Evolutionary conservation across 2,329 filamentous ascomycete species (phyloP), one percentile per base, ranked within the genome.

Genomic region (Fusarium pseudoanthophilum): DNA sequence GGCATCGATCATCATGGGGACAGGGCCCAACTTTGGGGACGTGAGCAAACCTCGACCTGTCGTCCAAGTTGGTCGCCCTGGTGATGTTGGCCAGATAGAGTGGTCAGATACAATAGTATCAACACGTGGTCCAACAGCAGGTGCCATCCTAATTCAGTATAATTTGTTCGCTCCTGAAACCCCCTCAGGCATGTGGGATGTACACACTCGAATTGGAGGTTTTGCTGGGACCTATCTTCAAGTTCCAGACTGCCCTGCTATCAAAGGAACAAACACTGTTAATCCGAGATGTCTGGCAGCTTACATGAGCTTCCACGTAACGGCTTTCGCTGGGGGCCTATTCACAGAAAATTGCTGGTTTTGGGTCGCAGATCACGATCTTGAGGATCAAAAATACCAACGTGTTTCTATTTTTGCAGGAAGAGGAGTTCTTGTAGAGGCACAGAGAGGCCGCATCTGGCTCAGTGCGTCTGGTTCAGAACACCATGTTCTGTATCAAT

Each of bases 151-250:
- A 11, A 89, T 95, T 65, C 87, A 95, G 78, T 95, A 91, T 85
- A 95, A 95, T 79, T 84, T 95, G 21, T 86, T 85, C 56, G 85
- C 85, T 21, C 75, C 81, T 8, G 77, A 77, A 10, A 46, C 74
- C 60, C 85, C 86, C 20, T 84, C 83, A 13, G 90, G 89, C 10
- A 86, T 92, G 81, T 95, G 93, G 93, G 93, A 95, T 78, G 89
- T 92, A 16, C 93, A 95, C 81, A 89, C 92, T 78, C 91, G 93
- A 72, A 87, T 95, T 57, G 93, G 92, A 71, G 93, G 93, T 7
- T 90, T 89, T 58, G 88, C 90, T 4, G 92, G 92, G 40, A 93
- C 92, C 21, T 84, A 91, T 45, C 86, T 94, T 13, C 90, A 93
- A 79, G 87, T 89, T 18, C 86, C 90, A 66, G 88, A 89, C 61